Evolutionary conservation across 2,329 filamentous ascomycete species (phyloP).

Genomic region (Penicillium sp.): DNA sequence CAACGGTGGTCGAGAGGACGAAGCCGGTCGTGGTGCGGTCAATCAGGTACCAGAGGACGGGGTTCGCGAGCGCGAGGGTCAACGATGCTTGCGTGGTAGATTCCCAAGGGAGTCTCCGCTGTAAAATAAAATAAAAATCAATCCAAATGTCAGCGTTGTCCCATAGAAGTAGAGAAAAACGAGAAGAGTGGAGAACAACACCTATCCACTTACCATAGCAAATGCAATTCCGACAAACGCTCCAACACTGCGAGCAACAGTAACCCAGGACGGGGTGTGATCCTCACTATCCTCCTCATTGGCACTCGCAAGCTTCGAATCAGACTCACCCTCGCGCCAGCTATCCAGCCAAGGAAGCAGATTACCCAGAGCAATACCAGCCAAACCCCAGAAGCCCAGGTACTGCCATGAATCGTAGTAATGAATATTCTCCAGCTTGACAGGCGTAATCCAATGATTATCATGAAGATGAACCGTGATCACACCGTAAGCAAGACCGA

Average conservation of each 20-base stretch:
- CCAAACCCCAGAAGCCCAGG: conserved; percentile 75
- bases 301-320: conserved; percentile 26
- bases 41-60: conserved; percentile 92
- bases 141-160: conserved; percentile 11
- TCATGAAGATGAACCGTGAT: conserved; percentile 79
- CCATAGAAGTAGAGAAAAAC: neutral
- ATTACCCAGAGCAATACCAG: conserved; percentile 74
- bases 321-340: conserved; percentile 61
- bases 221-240: conserved; percentile 73
- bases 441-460: conserved; percentile 60
- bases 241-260: conserved; percentile 66
- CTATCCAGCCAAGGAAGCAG: conserved; percentile 82
- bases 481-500: conserved; percentile 80
- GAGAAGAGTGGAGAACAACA: neutral
- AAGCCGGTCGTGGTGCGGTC: conserved; percentile 87
- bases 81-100: conserved; percentile 91
- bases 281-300: conserved; percentile 33
- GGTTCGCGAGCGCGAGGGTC: conserved; percentile 86
- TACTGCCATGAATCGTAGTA: conserved; percentile 62
- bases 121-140: conserved; percentile 21
- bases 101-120: conserved; percentile 90
- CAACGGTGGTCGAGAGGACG: conserved; percentile 71
- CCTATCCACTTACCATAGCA: conserved; percentile 68
- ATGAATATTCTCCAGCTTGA: conserved; percentile 59
- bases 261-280: conserved; percentile 62